A percentile compares a stretch with the other conserved stretches of the same genome.
Evolutionary conservation across 2,329 filamentous ascomycete genomes (phyloP).

Genomic region (Helotiales sp.): DNA sequence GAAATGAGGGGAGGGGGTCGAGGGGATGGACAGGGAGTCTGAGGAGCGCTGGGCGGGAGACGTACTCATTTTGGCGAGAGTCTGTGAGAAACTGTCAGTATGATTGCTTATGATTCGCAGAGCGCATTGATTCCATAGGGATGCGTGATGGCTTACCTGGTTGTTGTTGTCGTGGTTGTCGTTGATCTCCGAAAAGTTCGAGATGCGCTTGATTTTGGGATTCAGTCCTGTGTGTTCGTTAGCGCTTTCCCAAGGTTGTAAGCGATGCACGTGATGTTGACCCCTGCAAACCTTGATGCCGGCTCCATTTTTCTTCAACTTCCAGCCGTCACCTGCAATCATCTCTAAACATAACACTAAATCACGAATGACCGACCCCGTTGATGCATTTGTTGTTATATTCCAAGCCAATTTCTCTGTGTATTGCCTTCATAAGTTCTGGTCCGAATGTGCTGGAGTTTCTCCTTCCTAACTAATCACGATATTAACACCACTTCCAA

Average conservation of each 20-base stretch:
- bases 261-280: neutral
- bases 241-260: neutral
- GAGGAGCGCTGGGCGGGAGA: neutral
- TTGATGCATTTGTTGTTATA: too few relatives aligned
- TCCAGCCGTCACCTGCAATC: too few relatives aligned
- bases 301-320: too few relatives aligned
- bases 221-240: neutral
- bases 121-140: neutral
- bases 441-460: too few relatives aligned
- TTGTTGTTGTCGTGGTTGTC: neutral
- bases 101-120: neutral
- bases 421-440: too few relatives aligned
- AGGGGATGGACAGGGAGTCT: neutral
- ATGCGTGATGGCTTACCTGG: neutral
- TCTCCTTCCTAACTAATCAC: too few relatives aligned
- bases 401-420: too few relatives aligned
- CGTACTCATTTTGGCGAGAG: slow-evolving; percentile 44
- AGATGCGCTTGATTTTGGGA: neutral
- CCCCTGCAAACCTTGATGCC: too few relatives aligned
- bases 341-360: too few relatives aligned
- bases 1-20: neutral
- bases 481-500: too few relatives aligned
- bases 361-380: too few relatives aligned
- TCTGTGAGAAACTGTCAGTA: slow-evolving; percentile 28
- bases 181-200: slow-evolving; percentile 2